Conservation (phyloP, 2,329 filamentous ascomycete species). For the Beauveria sp. region DNA sequence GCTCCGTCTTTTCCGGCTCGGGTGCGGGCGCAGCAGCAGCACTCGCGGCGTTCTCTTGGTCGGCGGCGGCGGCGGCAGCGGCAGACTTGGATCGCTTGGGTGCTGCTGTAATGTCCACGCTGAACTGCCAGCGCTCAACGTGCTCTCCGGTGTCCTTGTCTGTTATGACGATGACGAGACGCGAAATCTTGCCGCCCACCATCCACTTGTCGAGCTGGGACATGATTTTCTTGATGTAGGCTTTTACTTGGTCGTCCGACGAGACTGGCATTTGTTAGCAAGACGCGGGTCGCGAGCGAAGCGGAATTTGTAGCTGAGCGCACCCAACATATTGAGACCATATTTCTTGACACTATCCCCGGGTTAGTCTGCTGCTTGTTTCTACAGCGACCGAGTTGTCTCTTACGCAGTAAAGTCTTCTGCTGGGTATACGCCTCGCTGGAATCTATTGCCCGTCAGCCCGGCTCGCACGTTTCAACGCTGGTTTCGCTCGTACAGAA, state of each 20-base stretch:
- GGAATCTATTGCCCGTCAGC: constrained; percentile 53
- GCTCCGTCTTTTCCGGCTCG: constrained; percentile 72
- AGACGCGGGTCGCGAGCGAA: neutral
- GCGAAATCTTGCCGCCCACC: constrained; percentile 92
- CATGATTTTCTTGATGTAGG: constrained; percentile 99
- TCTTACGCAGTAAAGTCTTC: constrained; percentile 90
- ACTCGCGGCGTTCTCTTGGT: constrained; percentile 63
- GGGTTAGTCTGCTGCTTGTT: neutral
- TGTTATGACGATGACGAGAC: constrained; percentile 92
- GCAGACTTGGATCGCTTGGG: constrained; percentile 28
- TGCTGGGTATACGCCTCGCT: constrained; percentile 77
- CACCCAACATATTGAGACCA: constrained; percentile 92
- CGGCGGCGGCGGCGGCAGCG: constrained; percentile 40
- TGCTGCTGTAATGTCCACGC: constrained; percentile 49
- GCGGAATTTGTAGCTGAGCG: constrained; percentile 13
- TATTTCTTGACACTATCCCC: constrained; percentile 78
- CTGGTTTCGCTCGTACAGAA: constrained; percentile 53
- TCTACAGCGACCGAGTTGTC: neutral
- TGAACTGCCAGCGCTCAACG: constrained; percentile 96
- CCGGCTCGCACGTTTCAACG: neutral
- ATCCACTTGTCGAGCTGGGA: constrained; percentile 96
- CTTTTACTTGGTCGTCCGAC: constrained; percentile 94
- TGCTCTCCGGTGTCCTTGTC: constrained; percentile 95
- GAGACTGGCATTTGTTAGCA: constrained; percentile 51
- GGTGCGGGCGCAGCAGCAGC: constrained; percentile 20